Base-by-base conservation (phyloP, 768 basidiomycete species). In the Tephrocybe sp. region DNA sequence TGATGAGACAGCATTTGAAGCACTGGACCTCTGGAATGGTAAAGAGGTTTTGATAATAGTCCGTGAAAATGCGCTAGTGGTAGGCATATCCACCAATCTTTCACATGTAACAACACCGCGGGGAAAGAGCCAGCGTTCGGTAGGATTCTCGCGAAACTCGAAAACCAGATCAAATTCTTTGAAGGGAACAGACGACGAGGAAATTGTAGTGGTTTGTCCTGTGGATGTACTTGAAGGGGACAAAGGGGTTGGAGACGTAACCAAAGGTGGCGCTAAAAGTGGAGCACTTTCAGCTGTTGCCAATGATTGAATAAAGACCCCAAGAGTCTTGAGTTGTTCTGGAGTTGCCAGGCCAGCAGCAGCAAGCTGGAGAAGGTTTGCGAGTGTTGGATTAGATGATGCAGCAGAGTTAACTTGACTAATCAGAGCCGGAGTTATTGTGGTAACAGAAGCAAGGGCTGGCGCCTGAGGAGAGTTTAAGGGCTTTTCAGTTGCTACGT, bases 131-230 rank as follows among this genome's bases (percentile, higher is more conserved):
- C 81, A 85, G n/a, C 83, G 77, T 41, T 88, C 85, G 38, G 71
- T 70, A 2, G 80, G 72, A 4, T 70, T 67, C 59, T 90, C 89
- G 44, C 74, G 68, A 56, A 88, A 90, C 60, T 88, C 86, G 45
- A 92, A 60, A 19, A 90, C 79, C 1, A 92, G 62, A 61, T 91
- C 89, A 59, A 83, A 87, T n/a, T 80, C 78, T 60, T 77, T 83
- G 31, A 74, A 62, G 14, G 77, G 62, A 38, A 59, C 51, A 36
- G 65, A 53, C 32, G 54, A 14, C 12, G 48, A 30, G 12, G 61
- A 22, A 35, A 49, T 30, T 30, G 40, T 39, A 45, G 56, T 26
- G 8, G 53, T 42, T 31, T 52, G 43, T 3, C 26, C 26, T 17
- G 26, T 31, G n/a, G 58, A 41, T 10, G 48, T 13, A 20, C 60